These are phyloP conservation scores for Monilinia fructicola DNA, from an alignment of 2,329 filamentous ascomycete genomes.

Conservation along the genomic window DNA sequence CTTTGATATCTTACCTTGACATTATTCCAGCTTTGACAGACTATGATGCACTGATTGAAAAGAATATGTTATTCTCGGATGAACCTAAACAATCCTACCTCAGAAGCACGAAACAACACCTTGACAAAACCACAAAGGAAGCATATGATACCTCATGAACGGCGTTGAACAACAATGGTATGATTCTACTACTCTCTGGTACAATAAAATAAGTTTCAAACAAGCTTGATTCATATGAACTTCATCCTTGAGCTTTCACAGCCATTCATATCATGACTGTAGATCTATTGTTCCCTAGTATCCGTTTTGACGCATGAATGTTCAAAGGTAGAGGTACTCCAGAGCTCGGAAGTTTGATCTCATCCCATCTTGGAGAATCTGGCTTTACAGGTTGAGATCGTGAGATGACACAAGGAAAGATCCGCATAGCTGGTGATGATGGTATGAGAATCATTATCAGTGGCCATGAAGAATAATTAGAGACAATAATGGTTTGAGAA, in stretches of 20 bases:
- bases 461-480: background rate
- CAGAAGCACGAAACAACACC: background rate
- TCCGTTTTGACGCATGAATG: slow-evolving; percentile 13
- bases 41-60: background rate
- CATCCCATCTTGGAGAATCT: background rate
- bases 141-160: background rate
- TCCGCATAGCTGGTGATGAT: background rate
- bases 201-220: background rate
- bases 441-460: background rate
- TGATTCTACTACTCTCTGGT: background rate
- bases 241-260: background rate
- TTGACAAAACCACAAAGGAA: background rate
- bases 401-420: background rate
- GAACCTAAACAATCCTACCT: background rate
- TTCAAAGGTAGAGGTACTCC: background rate
- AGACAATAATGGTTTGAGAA: slow-evolving; percentile 19
- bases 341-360: slow-evolving; percentile 9
- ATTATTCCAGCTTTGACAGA: background rate
- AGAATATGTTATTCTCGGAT: slow-evolving; percentile 1
- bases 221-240: slow-evolving; percentile 11
- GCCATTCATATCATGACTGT: background rate
- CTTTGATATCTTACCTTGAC: background rate
- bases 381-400: background rate
- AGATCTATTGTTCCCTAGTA: background rate
- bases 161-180: slow-evolving; percentile 5